Base-by-base conservation (phyloP, 2,329 filamentous ascomycete genomes). In the Paecilomyces variotii region DNA sequence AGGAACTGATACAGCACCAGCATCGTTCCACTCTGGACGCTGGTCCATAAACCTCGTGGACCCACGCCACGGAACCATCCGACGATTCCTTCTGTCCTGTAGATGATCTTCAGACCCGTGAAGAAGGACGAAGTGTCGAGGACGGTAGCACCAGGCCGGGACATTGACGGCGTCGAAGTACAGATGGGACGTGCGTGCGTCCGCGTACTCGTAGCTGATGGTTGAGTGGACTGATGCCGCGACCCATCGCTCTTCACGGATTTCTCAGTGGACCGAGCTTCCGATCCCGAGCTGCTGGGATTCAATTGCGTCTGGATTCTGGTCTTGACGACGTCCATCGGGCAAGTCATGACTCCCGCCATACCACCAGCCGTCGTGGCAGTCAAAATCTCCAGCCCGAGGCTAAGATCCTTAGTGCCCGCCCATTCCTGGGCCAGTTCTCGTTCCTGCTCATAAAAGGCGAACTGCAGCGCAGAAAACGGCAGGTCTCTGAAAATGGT, bases 11-110 rank as follows among this genome's bases (percentile, higher is more conserved):
- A 97, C 72, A 97, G 80, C 66, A 97, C 92, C 71, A 97, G 80
- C 93, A 97, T 97, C 64, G 91, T 96, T 50, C 92, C 90, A 69
- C 90, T 96, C 78, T 99, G 94, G 59, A 97, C 90, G 69, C 93
- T 96, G 25, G 94, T 99, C 94, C 94, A 99, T 12, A 97, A 90
- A 59, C 88, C 88, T 57, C 94, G 85, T 1, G 94, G 94, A 0
- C 93, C 93, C 1, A 99, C 93, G 27, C 94, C 94, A 59, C 94
- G 85, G 76, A 99, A 99, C 87, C 91, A 95, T 1, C 94, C 95
- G 2, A 83, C 84, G 14, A 97, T 66, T 1, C 94, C 94, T 75
- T 99, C 94, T 4, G 88, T 90, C 64, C 84, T 86, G 77, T 97
- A 99, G 67, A 99, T 95, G 63, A 96, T 83, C 65, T 82, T 86